Percentiles rank a stretch among this genome's conserved stretches.
These are phyloP conservation scores for Ascomycota sp. DNA, from an alignment of 2,329 filamentous ascomycete species.

Conservation along the genomic window DNA sequence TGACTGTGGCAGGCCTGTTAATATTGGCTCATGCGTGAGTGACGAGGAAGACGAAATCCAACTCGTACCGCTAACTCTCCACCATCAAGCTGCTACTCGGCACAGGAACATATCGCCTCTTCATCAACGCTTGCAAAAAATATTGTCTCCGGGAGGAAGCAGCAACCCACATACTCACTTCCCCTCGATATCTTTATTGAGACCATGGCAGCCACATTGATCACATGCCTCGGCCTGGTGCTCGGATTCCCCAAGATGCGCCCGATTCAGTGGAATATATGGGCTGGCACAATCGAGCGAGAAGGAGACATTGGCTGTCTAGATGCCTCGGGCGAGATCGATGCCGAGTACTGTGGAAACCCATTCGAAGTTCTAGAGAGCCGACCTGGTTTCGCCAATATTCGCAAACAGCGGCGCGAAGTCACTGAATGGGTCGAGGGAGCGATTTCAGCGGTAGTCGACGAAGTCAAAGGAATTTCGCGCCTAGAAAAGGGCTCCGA, in stretches of 20 bases:
- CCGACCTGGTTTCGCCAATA: constrained; percentile 69
- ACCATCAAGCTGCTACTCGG: constrained; percentile 70
- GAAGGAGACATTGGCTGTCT: constrained; percentile 43
- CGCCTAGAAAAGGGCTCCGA: not conserved
- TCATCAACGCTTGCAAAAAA: constrained; percentile 32
- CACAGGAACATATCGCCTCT: constrained; percentile 72
- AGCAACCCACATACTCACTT: constrained; percentile 27
- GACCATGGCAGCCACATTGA: constrained; percentile 56
- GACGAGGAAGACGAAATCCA: not conserved
- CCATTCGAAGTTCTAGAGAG: constrained; percentile 65
- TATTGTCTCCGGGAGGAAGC: constrained; percentile 11
- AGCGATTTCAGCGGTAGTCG: constrained; percentile 8
- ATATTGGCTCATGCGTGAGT: constrained; percentile 69
- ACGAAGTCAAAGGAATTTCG: not conserved
- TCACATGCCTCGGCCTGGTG: constrained; percentile 73
- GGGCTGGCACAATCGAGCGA: constrained; percentile 69
- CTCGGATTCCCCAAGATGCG: constrained; percentile 56
- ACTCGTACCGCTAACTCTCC: constrained; percentile 3
- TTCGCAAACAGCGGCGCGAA: constrained; percentile 59
- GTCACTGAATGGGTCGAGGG: constrained; percentile 55
- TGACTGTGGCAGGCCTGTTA: constrained; percentile 56
- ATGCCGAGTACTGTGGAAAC: constrained; percentile 53
- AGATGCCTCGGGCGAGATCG: constrained; percentile 39
- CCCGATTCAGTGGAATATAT: constrained; percentile 66
- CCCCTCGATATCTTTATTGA: constrained; percentile 79